Conservation (phyloP, 768 basidiomycete species). For the Amyloporia xantha region DNA sequence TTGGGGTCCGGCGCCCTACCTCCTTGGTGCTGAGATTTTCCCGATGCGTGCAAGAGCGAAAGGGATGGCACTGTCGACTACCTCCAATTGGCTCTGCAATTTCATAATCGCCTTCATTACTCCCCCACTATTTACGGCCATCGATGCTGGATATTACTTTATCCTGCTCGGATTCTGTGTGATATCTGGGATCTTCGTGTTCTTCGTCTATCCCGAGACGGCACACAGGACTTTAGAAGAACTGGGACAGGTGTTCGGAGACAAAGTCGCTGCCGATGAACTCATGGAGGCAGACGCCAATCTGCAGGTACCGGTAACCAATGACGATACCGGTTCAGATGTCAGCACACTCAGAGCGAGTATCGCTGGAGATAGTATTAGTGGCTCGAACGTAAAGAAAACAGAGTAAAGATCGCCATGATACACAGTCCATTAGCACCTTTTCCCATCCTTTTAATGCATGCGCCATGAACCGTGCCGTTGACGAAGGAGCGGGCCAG, state of each 20-base stretch:
- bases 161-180: conserved; percentile 41
- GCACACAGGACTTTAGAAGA: conserved; percentile 40
- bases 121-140: conserved; percentile 51
- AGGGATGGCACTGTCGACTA: conserved; percentile 26
- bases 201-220: conserved; percentile 45
- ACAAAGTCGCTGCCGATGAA: conserved; percentile 12
- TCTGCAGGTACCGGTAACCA: not conserved
- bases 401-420: not conserved
- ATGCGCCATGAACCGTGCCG: too few species aligned
- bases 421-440: too few species aligned
- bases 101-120: conserved; percentile 41
- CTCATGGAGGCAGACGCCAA: not conserved
- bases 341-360: not conserved
- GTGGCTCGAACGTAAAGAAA: not conserved
- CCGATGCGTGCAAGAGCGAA: conserved; percentile 26
- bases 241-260: conserved; percentile 43
- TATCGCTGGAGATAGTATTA: not conserved
- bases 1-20: conserved; percentile 30
- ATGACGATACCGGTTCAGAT: not conserved
- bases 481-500: too few species aligned
- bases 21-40: conserved; percentile 28
- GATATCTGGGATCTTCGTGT: conserved; percentile 39
- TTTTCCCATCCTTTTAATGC: too few species aligned
- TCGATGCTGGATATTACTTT: conserved; percentile 46
- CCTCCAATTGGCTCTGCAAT: conserved; percentile 27